Conservation (phyloP, 495 filamentous ascomycete species). For the Aspergillus cristatus region DNA sequence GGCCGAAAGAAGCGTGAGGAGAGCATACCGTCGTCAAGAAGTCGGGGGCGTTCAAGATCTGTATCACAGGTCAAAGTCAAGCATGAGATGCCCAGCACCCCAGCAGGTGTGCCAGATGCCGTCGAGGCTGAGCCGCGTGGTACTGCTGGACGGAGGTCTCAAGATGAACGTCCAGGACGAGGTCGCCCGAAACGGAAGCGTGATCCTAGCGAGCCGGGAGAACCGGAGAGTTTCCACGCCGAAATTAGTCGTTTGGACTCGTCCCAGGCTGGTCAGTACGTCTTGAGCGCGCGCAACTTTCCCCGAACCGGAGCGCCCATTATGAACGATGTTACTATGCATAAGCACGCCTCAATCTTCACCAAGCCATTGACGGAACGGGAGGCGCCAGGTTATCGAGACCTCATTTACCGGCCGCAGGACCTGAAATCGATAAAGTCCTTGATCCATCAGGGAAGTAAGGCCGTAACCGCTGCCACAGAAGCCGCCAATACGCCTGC, state of each 20-base stretch:
- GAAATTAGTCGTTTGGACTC: slow-evolving; percentile 29
- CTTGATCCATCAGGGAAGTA: slow-evolving; percentile 64
- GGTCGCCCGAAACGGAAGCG: slow-evolving; percentile 32
- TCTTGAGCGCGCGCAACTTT: slow-evolving; percentile 68
- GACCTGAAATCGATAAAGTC: slow-evolving; percentile 81
- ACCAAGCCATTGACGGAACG: slow-evolving; percentile 71
- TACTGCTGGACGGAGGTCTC: slow-evolving; percentile 36
- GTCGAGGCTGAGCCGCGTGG: slow-evolving; percentile 35
- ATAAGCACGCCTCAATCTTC: slow-evolving; percentile 86
- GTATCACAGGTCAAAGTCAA: slow-evolving; percentile 47
- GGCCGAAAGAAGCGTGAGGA: slow-evolving; percentile 33
- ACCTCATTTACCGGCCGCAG: slow-evolving; percentile 77
- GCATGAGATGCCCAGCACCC: slow-evolving; percentile 54
- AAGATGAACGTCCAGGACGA: slow-evolving; percentile 23
- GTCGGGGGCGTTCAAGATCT: slow-evolving; percentile 48
- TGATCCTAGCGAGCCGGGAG: slow-evolving; percentile 25
- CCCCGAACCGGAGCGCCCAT: slow-evolving; percentile 66
- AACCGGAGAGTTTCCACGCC: slow-evolving; percentile 20
- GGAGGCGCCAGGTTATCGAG: slow-evolving; percentile 80
- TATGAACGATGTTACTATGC: slow-evolving; percentile 74
- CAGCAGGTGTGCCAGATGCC: slow-evolving; percentile 30
- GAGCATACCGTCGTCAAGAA: slow-evolving; percentile 48
- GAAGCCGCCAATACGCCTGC: slow-evolving; percentile 39
- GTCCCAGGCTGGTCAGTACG: slow-evolving; percentile 45
- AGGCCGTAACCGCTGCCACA: slow-evolving; percentile 57